Conservation (phyloP, 2,329 filamentous ascomycete species). For the Coniochaeta hoffmannii region DNA sequence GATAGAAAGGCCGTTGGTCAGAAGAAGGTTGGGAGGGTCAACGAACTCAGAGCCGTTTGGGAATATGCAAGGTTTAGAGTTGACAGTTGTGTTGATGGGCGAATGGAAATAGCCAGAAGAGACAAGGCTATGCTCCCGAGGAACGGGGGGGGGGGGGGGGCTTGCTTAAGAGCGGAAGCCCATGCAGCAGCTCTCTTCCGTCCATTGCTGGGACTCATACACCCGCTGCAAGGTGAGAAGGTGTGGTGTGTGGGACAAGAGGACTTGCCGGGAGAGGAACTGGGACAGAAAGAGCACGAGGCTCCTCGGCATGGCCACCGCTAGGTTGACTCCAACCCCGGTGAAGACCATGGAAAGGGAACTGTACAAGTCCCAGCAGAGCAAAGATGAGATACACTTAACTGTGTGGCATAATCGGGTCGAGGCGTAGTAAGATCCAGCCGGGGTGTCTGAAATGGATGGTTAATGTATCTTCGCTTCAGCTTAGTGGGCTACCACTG, state of each 20-base stretch:
- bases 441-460: neutral
- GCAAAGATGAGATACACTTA: neutral
- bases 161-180: conserved; percentile 1
- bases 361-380: neutral
- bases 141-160: neutral
- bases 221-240: neutral
- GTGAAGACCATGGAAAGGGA: neutral
- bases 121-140: neutral
- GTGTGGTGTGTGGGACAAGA: conserved; percentile 1
- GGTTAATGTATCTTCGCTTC: neutral
- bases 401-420: neutral
- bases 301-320: conserved; percentile 3
- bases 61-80: neutral
- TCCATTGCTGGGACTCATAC: neutral
- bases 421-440: neutral
- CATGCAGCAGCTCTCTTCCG: neutral
- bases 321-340: conserved; percentile 1
- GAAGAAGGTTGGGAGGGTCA: neutral
- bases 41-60: too few species aligned
- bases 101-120: neutral
- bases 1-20: neutral
- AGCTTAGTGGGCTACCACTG: neutral
- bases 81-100: neutral
- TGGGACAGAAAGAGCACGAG: neutral
- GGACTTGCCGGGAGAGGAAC: neutral